Evolutionary conservation across 306 rosid species (phyloP).

Genomic region (Vigna trinervia): DNA sequence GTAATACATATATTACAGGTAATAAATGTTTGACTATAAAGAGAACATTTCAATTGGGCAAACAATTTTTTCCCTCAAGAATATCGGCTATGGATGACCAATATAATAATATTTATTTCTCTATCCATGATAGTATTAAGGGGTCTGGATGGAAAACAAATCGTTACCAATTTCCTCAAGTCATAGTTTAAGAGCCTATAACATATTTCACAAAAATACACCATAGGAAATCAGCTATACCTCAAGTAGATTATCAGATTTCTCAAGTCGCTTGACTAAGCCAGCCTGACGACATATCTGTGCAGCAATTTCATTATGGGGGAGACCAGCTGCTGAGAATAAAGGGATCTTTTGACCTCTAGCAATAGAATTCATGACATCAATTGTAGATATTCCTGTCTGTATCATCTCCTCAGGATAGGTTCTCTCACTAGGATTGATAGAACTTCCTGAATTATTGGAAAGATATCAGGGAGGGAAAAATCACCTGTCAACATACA

Average conservation of each 20-base stretch:
- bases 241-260: slow-evolving; percentile 90
- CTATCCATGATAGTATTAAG: slow-evolving; percentile 6
- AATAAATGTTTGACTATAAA: not conserved
- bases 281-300: slow-evolving; percentile 99
- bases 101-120: slow-evolving; percentile 16
- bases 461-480: slow-evolving; percentile 5
- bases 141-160: slow-evolving; percentile 24
- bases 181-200: slow-evolving; percentile 26
- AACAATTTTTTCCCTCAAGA: not conserved
- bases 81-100: not conserved
- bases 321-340: slow-evolving; percentile 99
- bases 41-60: not conserved
- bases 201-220: slow-evolving; percentile 34
- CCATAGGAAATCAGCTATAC: slow-evolving; percentile 48
- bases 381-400: slow-evolving; percentile 98
- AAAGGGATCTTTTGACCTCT: slow-evolving; percentile 99
- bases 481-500: slow-evolving; percentile 21
- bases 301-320: slow-evolving; percentile 99
- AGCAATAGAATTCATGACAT: slow-evolving; percentile 99
- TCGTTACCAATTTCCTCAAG: slow-evolving; percentile 4
- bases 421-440: slow-evolving; percentile 99
- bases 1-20: not conserved
- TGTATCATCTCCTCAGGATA: slow-evolving; percentile 99
- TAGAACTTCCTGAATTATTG: slow-evolving; percentile 84
- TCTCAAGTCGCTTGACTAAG: slow-evolving; percentile 95